Percentiles rank a stretch among this genome's conserved stretches.
Conservation (phyloP, 2,329 filamentous ascomycete species). For the Fulvia fulva region DNA sequence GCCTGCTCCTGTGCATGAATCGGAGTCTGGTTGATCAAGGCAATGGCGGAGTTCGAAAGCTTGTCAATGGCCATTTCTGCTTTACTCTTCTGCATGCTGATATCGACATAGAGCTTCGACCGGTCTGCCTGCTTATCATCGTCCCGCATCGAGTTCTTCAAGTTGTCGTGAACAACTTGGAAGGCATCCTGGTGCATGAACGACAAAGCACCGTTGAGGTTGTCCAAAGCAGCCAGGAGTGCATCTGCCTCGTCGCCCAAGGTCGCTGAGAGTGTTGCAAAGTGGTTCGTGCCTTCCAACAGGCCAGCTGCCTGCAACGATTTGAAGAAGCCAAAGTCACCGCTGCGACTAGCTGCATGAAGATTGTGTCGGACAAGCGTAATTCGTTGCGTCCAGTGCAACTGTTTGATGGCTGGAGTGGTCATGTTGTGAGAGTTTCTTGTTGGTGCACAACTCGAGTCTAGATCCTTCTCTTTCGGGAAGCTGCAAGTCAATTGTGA, state of each 20-base stretch:
- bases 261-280: conserved; percentile 38
- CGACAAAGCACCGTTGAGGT: conserved; percentile 44
- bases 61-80: conserved; percentile 47
- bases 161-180: conserved; percentile 43
- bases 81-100: conserved; percentile 43
- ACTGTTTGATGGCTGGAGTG: conserved; percentile 28
- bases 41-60: conserved; percentile 42
- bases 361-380: conserved; percentile 45
- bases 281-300: conserved; percentile 44
- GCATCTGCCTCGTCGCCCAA: conserved; percentile 43
- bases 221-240: conserved; percentile 43
- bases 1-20: conserved; percentile 38
- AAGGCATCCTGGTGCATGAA: conserved; percentile 47
- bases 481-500: neutral
- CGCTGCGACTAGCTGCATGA: conserved; percentile 41
- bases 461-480: neutral
- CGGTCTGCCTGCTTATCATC: conserved; percentile 30
- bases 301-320: conserved; percentile 42
- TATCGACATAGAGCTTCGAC: conserved; percentile 42
- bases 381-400: conserved; percentile 46
- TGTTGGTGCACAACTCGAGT: neutral
- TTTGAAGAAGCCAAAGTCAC: conserved; percentile 47
- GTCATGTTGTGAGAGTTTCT: conserved; percentile 18
- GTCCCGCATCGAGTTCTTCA: conserved; percentile 35
- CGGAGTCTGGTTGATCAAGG: conserved; percentile 43